These are phyloP conservation scores for Colletotrichum eremochloae DNA, from an alignment of 2,329 filamentous ascomycete genomes.

Conservation along the genomic window DNA sequence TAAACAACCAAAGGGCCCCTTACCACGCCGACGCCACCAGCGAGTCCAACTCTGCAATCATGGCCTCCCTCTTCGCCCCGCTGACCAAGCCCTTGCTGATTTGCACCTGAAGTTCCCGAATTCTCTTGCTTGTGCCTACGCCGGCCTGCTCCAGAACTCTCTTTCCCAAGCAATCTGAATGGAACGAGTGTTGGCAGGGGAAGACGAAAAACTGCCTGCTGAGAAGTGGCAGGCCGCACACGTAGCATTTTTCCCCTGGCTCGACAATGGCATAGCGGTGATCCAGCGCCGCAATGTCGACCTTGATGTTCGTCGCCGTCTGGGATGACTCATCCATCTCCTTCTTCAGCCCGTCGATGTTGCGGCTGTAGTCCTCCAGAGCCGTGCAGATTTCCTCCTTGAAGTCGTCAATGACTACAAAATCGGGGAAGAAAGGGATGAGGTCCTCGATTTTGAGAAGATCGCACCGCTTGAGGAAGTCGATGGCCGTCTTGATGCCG, in stretches of 20 bases:
- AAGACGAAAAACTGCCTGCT: constrained; percentile 98
- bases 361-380: constrained; percentile 91
- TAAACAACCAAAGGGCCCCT: constrained; percentile 47
- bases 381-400: constrained; percentile 97
- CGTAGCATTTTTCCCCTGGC: constrained; percentile 93
- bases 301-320: constrained; percentile 91
- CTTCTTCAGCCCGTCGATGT: constrained; percentile 87
- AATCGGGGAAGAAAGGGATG: constrained; percentile 98
- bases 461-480: constrained; percentile 92
- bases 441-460: constrained; percentile 95
- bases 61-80: constrained; percentile 81
- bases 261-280: constrained; percentile 96
- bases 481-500: constrained; percentile 92
- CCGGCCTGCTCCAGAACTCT: constrained; percentile 88
- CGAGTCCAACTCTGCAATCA: constrained; percentile 91
- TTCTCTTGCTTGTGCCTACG: constrained; percentile 80
- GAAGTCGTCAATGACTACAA: constrained; percentile 98
- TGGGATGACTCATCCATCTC: constrained; percentile 96
- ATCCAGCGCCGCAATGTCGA: constrained; percentile 88
- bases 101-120: constrained; percentile 86
- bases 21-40: constrained; percentile 91
- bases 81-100: constrained; percentile 81
- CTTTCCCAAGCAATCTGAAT: constrained; percentile 91
- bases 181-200: constrained; percentile 97
- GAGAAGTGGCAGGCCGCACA: constrained; percentile 86